Evolutionary conservation across 805 yeast genomes (phyloP).

Genomic region (Wickerhamiella occidentalis): DNA sequence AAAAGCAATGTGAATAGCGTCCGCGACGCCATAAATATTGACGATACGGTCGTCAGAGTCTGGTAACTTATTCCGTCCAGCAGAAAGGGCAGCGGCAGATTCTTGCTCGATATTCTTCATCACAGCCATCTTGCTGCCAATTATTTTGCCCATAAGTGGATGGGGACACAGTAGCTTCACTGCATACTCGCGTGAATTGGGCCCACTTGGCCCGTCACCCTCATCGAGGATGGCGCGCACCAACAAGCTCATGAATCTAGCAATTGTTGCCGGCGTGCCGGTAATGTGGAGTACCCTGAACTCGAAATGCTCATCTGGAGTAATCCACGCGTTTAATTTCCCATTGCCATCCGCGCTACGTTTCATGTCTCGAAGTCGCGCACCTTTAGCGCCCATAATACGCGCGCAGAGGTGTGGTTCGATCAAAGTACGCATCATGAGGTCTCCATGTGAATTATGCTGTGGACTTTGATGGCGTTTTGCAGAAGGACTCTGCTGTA

Average conservation of each 20-base stretch:
- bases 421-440: conserved; percentile 3
- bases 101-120: conserved; percentile 72
- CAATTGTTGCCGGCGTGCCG: conserved; percentile 67
- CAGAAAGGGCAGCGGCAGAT: conserved; percentile 65
- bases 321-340: conserved; percentile 24
- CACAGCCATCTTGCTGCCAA: conserved; percentile 63
- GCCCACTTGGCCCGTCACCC: conserved; percentile 47
- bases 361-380: conserved; percentile 14
- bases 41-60: conserved; percentile 67
- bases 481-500: conserved; percentile 1
- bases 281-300: conserved; percentile 64
- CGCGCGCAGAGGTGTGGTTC: conserved; percentile 11
- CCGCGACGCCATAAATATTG: conserved; percentile 65
- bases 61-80: conserved; percentile 61
- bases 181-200: conserved; percentile 42
- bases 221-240: conserved; percentile 55
- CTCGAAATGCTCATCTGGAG: conserved; percentile 37
- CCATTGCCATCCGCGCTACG: conserved; percentile 12
- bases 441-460: neutral
- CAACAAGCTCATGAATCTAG: conserved; percentile 68
- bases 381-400: conserved; percentile 18
- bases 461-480: conserved; percentile 7
- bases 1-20: conserved; percentile 74
- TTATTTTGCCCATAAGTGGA: conserved; percentile 65
- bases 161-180: conserved; percentile 62